Evolutionary conservation across 2,329 filamentous ascomycete genomes (phyloP), one percentile per base, ranked within the genome.

Genomic region (Aspergillus vadensis): DNA sequence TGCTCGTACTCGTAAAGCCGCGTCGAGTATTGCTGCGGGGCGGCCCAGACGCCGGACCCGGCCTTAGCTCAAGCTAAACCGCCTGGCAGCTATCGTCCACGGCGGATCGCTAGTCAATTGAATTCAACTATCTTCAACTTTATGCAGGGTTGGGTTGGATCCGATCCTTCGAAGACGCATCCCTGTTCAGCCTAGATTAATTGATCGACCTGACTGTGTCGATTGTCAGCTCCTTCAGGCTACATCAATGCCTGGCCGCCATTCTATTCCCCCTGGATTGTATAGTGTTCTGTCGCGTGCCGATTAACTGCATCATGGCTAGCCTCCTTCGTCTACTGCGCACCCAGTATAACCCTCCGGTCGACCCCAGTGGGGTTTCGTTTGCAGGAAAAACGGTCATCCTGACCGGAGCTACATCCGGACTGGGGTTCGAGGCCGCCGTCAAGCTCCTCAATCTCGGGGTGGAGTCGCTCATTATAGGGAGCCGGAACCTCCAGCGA

Each of bases 361-460:
- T 67, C 27, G 74, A 80, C 41, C 74, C 76, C 21, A 71, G 60
- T 5, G 63, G 69, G 15, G 63, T 71, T 49, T 78, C 77, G 1
- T 79, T 83, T 51, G 74, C 72, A 8, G 77, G 78, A 12, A 80
- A 80, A 63, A 81, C 78, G 0, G 77, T 83, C 3, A 70, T 84
- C 8, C 67, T 84, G 15, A 83, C 82, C 6, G 82, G 82, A 21
- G 80, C 80, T 9, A 85, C 81, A 44, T 76, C 78, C 2, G 83
- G 83, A 4, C 69, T 85, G 14, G 83, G 83, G 0, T 76, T 81
- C 21, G 80, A 82, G 65, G 80, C 82, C 5, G 80, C 81, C 2
- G 71, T 79, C 62, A 82, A 83, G 65, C 76, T 81, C 48, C 76
- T 79, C 5, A 71, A 72, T 9, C 74, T 80, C 6, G 76, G 77